Percentiles rank a stretch among this genome's conserved stretches.
Conservation (phyloP, 805 yeast species). For the Candida quercuum region DNA sequence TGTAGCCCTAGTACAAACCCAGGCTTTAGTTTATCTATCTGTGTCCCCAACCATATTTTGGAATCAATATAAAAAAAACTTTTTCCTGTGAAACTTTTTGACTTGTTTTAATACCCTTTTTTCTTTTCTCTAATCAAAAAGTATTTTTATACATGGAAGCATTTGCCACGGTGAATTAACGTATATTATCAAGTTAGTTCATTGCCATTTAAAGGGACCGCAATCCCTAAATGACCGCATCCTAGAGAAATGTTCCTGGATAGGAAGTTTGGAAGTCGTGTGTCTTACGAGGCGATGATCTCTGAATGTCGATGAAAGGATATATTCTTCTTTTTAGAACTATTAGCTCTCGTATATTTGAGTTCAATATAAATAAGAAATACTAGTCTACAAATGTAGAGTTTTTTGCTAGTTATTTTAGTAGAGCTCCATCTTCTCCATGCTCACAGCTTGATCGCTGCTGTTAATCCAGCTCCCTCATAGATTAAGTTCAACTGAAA, state of each 20-base stretch:
- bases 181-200: conserved; percentile 22
- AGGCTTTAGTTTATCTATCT: too few species aligned
- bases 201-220: conserved; percentile 27
- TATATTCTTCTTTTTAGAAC: conserved; percentile 11
- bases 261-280: conserved; percentile 28
- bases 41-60: neutral
- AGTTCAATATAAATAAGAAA: too few species aligned
- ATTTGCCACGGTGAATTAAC: conserved; percentile 29
- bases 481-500: conserved; percentile 39
- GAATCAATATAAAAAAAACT: neutral
- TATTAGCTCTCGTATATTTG: neutral
- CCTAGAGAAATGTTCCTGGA: conserved; percentile 26
- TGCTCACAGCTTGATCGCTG: conserved; percentile 31
- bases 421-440: too few species aligned
- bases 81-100: neutral
- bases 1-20: neutral
- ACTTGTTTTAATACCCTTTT: conserved; percentile 7
- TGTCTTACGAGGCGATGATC: conserved; percentile 17
- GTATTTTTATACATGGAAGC: conserved; percentile 24
- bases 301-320: conserved; percentile 29
- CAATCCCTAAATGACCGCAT: conserved; percentile 25
- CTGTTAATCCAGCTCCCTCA: conserved; percentile 37
- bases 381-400: too few species aligned
- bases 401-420: too few species aligned
- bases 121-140: conserved; percentile 26